Base-by-base conservation (phyloP, 2,329 filamentous ascomycete genomes). In the Pestalotiopsis sp. region DNA sequence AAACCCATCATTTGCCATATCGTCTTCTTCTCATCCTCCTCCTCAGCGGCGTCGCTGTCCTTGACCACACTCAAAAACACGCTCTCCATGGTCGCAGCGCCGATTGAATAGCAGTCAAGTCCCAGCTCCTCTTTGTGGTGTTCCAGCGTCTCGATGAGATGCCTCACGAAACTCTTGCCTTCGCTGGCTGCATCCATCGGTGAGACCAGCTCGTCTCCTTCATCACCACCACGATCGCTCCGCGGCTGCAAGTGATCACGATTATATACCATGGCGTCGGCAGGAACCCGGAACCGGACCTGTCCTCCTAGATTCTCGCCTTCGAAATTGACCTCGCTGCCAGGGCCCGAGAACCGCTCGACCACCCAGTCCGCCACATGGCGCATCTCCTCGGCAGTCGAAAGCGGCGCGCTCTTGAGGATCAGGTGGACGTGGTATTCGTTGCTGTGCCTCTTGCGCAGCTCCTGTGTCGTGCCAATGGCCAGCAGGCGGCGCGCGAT, bases 51-150 rank as follows among this genome's bases (percentile, higher is more conserved):
- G 75, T 88, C 84, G 74, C 90, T 88, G 76, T 89, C 87, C 65
- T 86, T 86, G 1, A 93, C 89, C 71, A 93, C 91, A 23, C 84
- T 86, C 74, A 93, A 80, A 78, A 93, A 93, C 0, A 93, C 90
- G 69, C 91, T 88, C 78, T 93, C 91, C 71, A 93, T 81, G 2
- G 90, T 92, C 5, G 90, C 90, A 52, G 89, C 88, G 4, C 85
- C 87, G 65, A 93, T 87, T 23, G 87, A 89, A 74, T 92, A 92
- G 73, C 91, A 90, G 74, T 89, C 87, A 57, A 92, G 80, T 0
- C 89, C 89, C 17, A 92, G 76, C 13, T 79, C 79, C 56, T 85
- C 79, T 73, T 90, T 90, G 65, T 85, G 80, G 38, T 79, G 78
- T 78, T 93, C 91, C 4, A 92, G 80, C 20, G 86, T 77, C 56